Conservation (phyloP, 352 stramenopile genomes). For the Globisporangium middletonii region DNA sequence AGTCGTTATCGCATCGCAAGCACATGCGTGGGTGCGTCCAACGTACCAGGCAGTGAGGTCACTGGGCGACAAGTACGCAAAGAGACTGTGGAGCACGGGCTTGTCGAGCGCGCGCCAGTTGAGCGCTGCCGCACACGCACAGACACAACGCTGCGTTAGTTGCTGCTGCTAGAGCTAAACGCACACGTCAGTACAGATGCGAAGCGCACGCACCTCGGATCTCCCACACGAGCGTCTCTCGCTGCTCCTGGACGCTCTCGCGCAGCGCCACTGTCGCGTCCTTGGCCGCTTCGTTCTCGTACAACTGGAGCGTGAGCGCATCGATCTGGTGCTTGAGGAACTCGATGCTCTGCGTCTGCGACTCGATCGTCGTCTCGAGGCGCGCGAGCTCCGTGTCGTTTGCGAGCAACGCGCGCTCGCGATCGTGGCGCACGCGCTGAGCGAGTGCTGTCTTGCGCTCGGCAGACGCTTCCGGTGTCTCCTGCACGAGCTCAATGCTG, state of each 20-base stretch:
- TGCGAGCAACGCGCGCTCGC: constrained; percentile 32
- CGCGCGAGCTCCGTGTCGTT: constrained; percentile 29
- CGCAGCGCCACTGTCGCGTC: constrained; percentile 26
- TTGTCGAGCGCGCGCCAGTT: constrained; percentile 45
- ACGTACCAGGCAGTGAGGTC: constrained; percentile 34
- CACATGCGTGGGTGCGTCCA: not conserved
- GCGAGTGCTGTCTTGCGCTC: constrained; percentile 39
- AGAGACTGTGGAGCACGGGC: constrained; percentile 20
- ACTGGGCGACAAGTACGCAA: constrained; percentile 21
- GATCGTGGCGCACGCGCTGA: constrained; percentile 33
- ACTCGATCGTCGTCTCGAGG: constrained; percentile 39
- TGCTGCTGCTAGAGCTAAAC: not conserved
- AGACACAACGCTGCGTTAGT: not conserved
- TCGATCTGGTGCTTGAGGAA: constrained; percentile 57
- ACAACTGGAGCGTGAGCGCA: constrained; percentile 35
- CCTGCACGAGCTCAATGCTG: constrained; percentile 59
- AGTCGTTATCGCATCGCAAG: not conserved
- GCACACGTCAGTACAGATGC: not conserved
- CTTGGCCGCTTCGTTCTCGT: constrained; percentile 31
- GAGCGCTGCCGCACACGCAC: constrained; percentile 18
- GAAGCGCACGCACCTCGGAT: constrained; percentile 35
- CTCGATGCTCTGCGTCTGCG: constrained; percentile 36
- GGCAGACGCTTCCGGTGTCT: constrained; percentile 32
- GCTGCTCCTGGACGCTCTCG: constrained; percentile 33
- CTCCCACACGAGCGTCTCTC: constrained; percentile 62